Evolutionary conservation across 768 basidiomycete species (phyloP), one percentile per base, ranked within the genome.

Genomic region (Leucocoprinus leucothites): DNA sequence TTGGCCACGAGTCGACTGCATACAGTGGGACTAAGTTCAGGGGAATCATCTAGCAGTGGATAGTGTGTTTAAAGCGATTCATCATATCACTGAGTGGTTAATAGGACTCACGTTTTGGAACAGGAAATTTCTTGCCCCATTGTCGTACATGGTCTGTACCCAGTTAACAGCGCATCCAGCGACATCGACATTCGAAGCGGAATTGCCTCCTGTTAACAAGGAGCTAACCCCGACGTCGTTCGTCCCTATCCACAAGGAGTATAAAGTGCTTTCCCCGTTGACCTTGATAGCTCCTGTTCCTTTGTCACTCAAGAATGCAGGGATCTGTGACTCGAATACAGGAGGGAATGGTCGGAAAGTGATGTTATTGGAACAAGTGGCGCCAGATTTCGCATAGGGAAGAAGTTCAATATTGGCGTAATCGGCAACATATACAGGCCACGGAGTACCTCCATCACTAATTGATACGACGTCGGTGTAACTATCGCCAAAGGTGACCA

Each of bases 401-500:
- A 76, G 77, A 8, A 86, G 71, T 24, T 72, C 66, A 46, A 82
- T 74, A 18, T 74, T 63, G 0, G 82, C 79, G 53, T 85, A 84
- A 19, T 71, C 75, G 3, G 82, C 78, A 1, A 78, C 81, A 57
- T 82, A 87, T 0, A 78, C 72, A 1, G 86, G 85, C 86, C 86
- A 87, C 3, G 80, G 69, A 3, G 71, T 74, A 6, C 77, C 80
- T 5, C 74, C 73, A 57, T 76, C 71, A 0, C 71, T 69, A 5
- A 67, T 59, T 31, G 54, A 59, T 11, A 74, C 76, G 2, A 80
- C 63, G 57, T 86, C 84, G 0, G 82, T 83, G 62, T 82, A 86
- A 50, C 80, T 82, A 69, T 87, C 85, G 3, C 86, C 85, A 53
- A 87, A 88, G 0, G 84, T 85, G 51, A 84, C 85, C 13, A 87